Conservation (phyloP, 768 basidiomycete species). For the Tylopilus felleus region DNA sequence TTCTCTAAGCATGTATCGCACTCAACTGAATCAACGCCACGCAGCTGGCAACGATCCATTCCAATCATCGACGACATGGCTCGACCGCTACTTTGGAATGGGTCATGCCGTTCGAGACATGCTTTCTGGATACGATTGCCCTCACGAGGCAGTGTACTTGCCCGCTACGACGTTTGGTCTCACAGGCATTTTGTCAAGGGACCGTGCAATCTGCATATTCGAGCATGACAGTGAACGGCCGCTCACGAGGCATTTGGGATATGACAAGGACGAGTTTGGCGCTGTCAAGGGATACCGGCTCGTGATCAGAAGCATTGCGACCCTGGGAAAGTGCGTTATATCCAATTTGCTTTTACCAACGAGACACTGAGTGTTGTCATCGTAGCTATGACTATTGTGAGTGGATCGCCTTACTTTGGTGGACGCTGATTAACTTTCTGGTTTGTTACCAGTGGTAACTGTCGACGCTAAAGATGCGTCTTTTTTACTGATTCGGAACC, state of each 20-base stretch:
- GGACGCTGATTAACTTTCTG: background rate
- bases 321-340: conserved; percentile 57
- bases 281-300: conserved; percentile 60
- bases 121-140: conserved; percentile 68
- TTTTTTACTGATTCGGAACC: conserved; percentile 1
- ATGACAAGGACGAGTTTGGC: conserved; percentile 51
- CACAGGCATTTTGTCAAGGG: conserved; percentile 41
- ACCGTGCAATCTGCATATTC: conserved; percentile 62
- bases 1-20: background rate
- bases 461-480: background rate
- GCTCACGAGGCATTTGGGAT: conserved; percentile 56
- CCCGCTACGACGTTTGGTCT: conserved; percentile 52
- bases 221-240: conserved; percentile 59
- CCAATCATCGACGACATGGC: conserved; percentile 59
- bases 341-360: background rate
- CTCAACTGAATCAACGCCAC: background rate
- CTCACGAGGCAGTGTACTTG: conserved; percentile 56
- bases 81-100: conserved; percentile 66
- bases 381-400: conserved; percentile 54
- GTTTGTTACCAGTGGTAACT: conserved; percentile 30
- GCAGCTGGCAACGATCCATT: conserved; percentile 59
- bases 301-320: conserved; percentile 53
- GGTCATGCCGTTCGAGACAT: conserved; percentile 53
- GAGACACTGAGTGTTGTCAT: background rate
- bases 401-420: conserved; percentile 17